Evolutionary conservation across 305 asterid species (phyloP).

Genomic region (Fraxinus floribunda): DNA sequence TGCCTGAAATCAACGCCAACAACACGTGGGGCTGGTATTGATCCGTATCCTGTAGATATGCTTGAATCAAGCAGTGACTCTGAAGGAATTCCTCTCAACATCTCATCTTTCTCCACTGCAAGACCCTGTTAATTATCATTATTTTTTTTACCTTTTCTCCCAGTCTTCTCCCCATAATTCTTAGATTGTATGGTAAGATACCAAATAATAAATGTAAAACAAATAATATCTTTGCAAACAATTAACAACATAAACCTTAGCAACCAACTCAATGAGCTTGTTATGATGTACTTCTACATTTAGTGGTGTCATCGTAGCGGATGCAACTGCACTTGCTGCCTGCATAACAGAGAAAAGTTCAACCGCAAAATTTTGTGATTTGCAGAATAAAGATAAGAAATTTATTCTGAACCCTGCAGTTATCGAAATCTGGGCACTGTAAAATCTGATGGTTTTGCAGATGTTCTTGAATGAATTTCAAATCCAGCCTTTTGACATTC

Average conservation of each 20-base stretch:
- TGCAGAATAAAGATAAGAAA: conserved; percentile 7
- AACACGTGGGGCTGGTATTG: conserved; percentile 56
- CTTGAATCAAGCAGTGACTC: conserved; percentile 46
- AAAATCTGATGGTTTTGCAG: not conserved
- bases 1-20: conserved; percentile 69
- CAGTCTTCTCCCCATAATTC: conserved; percentile 6
- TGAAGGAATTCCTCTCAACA: conserved; percentile 56
- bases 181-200: conserved; percentile 17
- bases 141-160: conserved; percentile 20
- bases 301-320: conserved; percentile 84
- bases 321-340: conserved; percentile 88
- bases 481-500: conserved; percentile 1
- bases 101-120: conserved; percentile 76
- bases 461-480: not conserved
- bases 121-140: conserved; percentile 67
- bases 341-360: conserved; percentile 27
- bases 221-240: conserved; percentile 11
- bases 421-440: not conserved
- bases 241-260: conserved; percentile 57
- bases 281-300: conserved; percentile 72
- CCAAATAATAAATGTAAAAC: conserved; percentile 10
- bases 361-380: conserved; percentile 5
- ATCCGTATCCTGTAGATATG: conserved; percentile 62
- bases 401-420: not conserved
- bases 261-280: conserved; percentile 77